These are phyloP conservation scores for Cercospora brassicicola DNA, from an alignment of 2,329 filamentous ascomycete genomes.

Conservation along the genomic window DNA sequence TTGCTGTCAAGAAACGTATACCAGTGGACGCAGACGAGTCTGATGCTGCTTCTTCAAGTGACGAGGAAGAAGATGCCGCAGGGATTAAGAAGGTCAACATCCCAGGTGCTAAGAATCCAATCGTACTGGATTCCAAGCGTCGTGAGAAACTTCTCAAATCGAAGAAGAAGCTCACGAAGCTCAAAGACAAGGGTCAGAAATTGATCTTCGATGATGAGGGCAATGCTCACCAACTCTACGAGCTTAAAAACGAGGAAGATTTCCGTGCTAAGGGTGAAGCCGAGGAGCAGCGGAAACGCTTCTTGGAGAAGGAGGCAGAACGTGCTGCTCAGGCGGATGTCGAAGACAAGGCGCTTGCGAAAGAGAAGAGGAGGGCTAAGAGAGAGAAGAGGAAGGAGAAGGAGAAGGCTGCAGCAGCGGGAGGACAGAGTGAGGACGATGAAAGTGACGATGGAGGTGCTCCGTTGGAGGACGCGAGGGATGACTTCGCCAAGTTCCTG, in stretches of 20 bases:
- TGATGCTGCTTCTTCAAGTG: constrained; percentile 42
- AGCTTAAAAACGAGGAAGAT: constrained; percentile 79
- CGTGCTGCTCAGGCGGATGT: constrained; percentile 74
- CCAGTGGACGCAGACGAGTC: constrained; percentile 61
- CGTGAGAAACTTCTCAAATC: constrained; percentile 92
- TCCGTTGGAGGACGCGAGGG: constrained; percentile 33
- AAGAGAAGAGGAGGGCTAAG: constrained; percentile 76
- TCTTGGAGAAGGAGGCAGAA: constrained; percentile 72
- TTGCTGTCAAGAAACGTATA: constrained; percentile 87
- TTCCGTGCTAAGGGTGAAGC: constrained; percentile 75
- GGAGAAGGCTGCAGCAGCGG: constrained; percentile 54
- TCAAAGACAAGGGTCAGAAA: constrained; percentile 82
- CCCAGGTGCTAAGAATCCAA: constrained; percentile 65
- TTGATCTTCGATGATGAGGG: constrained; percentile 92
- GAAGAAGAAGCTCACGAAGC: constrained; percentile 91
- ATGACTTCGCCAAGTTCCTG: constrained; percentile 48
- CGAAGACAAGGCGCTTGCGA: constrained; percentile 77
- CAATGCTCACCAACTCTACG: constrained; percentile 78
- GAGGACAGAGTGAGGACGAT: constrained; percentile 23
- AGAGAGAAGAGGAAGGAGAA: constrained; percentile 69
- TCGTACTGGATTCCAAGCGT: constrained; percentile 90
- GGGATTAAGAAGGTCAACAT: constrained; percentile 63
- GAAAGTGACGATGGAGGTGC: constrained; percentile 29
- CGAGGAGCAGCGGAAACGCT: constrained; percentile 72
- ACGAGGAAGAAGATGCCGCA: constrained; percentile 40